Evolutionary conservation across 805 yeast genomes (phyloP), one percentile per base, ranked within the genome.

Genomic region (Cyberlindnera maritima): DNA sequence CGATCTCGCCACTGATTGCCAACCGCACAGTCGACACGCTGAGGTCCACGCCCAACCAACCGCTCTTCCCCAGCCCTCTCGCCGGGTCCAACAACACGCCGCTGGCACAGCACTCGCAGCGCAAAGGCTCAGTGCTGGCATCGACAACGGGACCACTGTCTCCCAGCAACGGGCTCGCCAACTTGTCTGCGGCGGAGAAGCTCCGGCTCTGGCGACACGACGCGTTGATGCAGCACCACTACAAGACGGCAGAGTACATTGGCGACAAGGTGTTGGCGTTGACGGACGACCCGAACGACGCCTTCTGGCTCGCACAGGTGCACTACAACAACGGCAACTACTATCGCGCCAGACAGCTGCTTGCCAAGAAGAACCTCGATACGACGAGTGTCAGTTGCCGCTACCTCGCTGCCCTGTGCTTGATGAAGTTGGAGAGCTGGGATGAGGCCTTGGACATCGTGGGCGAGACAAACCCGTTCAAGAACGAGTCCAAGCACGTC

Each of bases 241-340:
- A 88, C 64, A 75, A 76, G 37, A 88, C 97, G 0, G 97, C 98
- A 0, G 92, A 85, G 57, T 89, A 82, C 62, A 78, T 94, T 23
- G 98, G 96, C 14, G 96, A 94, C 67, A 92, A 91, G 58, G 88
- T 94, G 8, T 74, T 88, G 36, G 79, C 90, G 1, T 68, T 94
- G 50, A 90, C 97, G 0, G 75, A 76, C 49, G 97, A 91, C 60
- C 86, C 96, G 13, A 88, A 85, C 59, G 98, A 92, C 63, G 97
- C 97, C 11, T 92, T 89, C 65, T 91, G 97, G 97, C 72, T 92
- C 26, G 97, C 96, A 0, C 97, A 92, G 68, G 96, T 87, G 4
- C 82, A 85, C 63, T 88, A 81, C 64, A 72, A 81, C 46, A 80
- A 80, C 46, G 92, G 92, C 11, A 80, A 86, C 60, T 90, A 80